Percentiles rank a stretch among this genome's conserved stretches.
Evolutionary conservation across 768 basidiomycete species (phyloP).

Genomic region (Lactifluus echinatus): DNA sequence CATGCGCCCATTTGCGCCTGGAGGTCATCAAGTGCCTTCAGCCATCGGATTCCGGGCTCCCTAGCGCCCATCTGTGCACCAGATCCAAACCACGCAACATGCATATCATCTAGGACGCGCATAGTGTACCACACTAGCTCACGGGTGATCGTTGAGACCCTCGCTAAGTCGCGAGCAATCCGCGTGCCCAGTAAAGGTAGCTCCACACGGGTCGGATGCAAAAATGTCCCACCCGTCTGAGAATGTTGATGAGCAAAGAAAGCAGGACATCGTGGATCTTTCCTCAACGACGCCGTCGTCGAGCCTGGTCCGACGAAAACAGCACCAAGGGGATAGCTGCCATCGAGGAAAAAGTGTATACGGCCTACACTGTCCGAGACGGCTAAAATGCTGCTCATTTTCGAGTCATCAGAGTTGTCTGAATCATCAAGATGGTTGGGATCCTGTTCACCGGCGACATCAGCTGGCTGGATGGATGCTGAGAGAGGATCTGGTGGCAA

Average conservation of each 20-base stretch:
- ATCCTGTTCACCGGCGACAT: conserved; percentile 27
- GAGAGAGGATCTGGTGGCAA: conserved; percentile 45
- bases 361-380: conserved; percentile 50
- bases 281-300: conserved; percentile 33
- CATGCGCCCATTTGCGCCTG: conserved; percentile 51
- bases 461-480: conserved; percentile 51
- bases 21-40: conserved; percentile 46
- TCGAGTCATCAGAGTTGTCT: conserved; percentile 44
- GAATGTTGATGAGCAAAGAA: conserved; percentile 43
- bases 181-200: conserved; percentile 51
- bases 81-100: conserved; percentile 62
- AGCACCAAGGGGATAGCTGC: conserved; percentile 61
- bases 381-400: conserved; percentile 49
- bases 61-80: conserved; percentile 58
- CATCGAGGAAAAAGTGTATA: conserved; percentile 65
- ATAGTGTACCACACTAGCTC: conserved; percentile 67
- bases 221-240: conserved; percentile 24
- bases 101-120: conserved; percentile 66
- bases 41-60: conserved; percentile 66
- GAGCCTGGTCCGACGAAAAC: conserved; percentile 32
- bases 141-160: conserved; percentile 56
- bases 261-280: conserved; percentile 37
- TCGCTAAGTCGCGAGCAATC: conserved; percentile 59
- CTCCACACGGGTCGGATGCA: conserved; percentile 40
- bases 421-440: conserved; percentile 27